phyloP scores from a whole-genome alignment of 2,329 filamentous ascomycete species.

The Pseudogymnoascus sp. region DNA sequence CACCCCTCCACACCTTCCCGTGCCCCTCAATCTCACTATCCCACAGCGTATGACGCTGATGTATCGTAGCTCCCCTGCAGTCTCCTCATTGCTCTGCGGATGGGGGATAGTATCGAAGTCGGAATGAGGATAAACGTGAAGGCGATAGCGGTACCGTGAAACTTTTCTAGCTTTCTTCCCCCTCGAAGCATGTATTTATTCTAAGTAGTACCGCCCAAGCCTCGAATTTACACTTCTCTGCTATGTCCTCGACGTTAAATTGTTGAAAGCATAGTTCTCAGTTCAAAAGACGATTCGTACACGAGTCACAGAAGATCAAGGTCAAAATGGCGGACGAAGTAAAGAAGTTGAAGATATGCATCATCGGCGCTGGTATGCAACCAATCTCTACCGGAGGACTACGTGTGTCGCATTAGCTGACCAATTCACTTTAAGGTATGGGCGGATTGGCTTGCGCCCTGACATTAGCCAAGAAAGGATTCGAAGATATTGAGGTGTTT shows the following conservation, averaged over 20 bases:
- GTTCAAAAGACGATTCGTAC: not conserved
- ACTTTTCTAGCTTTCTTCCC: not conserved
- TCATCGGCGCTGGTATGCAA: constrained; percentile 6
- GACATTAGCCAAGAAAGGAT: constrained; percentile 67
- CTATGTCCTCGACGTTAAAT: not conserved
- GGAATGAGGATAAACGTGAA: constrained; percentile 3
- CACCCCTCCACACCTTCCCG: not conserved
- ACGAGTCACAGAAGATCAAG: not conserved
- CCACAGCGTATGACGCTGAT: not conserved
- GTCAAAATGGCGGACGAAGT: not conserved
- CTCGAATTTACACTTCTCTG: not conserved
- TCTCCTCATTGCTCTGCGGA: not conserved
- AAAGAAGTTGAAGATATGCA: constrained; percentile 8
- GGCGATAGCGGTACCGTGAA: not conserved
- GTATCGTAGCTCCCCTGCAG: not conserved
- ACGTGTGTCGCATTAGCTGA: not conserved
- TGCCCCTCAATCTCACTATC: not conserved
- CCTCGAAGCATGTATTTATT: not conserved
- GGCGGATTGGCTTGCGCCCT: constrained; percentile 66
- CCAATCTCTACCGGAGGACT: not conserved
- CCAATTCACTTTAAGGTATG: constrained; percentile 49
- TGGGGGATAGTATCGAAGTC: not conserved
- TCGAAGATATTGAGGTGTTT: constrained; percentile 64
- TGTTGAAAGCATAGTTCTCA: not conserved
- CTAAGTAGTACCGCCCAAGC: not conserved